Percentiles rank a stretch among this genome's conserved stretches.
phyloP scores from a whole-genome alignment of 768 basidiomycete species.

The Paxillus rubicundulus region DNA sequence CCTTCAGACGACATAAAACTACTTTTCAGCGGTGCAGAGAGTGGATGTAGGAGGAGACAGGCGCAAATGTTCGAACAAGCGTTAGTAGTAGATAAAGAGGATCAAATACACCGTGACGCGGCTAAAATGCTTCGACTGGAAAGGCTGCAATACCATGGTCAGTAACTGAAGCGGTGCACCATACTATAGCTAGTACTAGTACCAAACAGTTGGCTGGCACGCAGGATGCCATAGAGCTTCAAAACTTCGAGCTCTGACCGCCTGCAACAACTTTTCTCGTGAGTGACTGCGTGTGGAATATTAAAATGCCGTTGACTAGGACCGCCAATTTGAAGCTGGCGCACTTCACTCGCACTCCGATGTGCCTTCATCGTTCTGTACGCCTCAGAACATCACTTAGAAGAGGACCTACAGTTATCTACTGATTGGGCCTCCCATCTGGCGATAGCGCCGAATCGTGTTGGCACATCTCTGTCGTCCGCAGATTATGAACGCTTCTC shows the following conservation, averaged over 20 bases:
- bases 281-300: too few species aligned
- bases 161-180: too few species aligned
- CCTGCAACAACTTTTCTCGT: not conserved
- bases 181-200: too few species aligned
- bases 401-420: slow-evolving; percentile 37
- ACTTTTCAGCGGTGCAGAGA: not conserved
- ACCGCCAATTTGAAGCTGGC: slow-evolving; percentile 34
- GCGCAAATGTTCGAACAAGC: slow-evolving; percentile 9
- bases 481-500: slow-evolving; percentile 31
- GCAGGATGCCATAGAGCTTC: too few species aligned
- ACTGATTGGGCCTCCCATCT: slow-evolving; percentile 31
- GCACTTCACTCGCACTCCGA: slow-evolving; percentile 28
- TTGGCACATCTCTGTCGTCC: slow-evolving; percentile 38
- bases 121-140: too few species aligned
- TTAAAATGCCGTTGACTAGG: too few species aligned
- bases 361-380: slow-evolving; percentile 34
- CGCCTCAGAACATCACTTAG: slow-evolving; percentile 41
- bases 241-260: too few species aligned
- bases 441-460: slow-evolving; percentile 35
- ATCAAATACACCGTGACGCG: not conserved
- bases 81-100: not conserved
- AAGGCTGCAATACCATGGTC: too few species aligned
- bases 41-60: not conserved
- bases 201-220: too few species aligned
- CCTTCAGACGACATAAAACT: not conserved